Evolutionary conservation across 2,329 filamentous ascomycete genomes (phyloP).

Genomic region (Fusarium keratoplasticum): DNA sequence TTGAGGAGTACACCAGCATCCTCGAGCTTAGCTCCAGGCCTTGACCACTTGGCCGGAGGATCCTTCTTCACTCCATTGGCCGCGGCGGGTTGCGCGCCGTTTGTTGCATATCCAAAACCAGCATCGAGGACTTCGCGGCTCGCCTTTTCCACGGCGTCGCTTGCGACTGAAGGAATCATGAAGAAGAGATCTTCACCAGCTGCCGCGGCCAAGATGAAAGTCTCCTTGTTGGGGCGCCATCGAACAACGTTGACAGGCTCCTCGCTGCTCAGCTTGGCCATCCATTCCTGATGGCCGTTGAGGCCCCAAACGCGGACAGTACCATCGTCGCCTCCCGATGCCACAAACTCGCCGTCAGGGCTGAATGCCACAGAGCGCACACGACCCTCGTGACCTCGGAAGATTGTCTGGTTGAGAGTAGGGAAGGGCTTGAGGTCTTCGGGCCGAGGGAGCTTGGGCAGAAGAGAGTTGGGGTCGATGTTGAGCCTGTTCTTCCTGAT

Average conservation of each 20-base stretch:
- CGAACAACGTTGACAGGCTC: slow-evolving; percentile 86
- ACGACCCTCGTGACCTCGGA: slow-evolving; percentile 87
- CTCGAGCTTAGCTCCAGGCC: slow-evolving; percentile 79
- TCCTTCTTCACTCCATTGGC: slow-evolving; percentile 74
- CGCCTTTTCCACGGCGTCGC: slow-evolving; percentile 77
- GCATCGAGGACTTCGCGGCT: slow-evolving; percentile 83
- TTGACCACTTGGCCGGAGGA: slow-evolving; percentile 83
- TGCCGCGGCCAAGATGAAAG: slow-evolving; percentile 84
- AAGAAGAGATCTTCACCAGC: slow-evolving; percentile 88
- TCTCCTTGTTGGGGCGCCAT: slow-evolving; percentile 88
- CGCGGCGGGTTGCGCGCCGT: slow-evolving; percentile 66
- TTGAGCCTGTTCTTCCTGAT: slow-evolving; percentile 94
- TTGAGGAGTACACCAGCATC: slow-evolving; percentile 84
- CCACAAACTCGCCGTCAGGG: slow-evolving; percentile 85
- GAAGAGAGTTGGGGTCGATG: slow-evolving; percentile 91
- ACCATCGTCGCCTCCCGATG: slow-evolving; percentile 94
- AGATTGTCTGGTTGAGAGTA: slow-evolving; percentile 87
- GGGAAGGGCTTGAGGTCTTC: slow-evolving; percentile 96
- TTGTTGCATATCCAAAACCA: slow-evolving; percentile 93
- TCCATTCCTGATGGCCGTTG: slow-evolving; percentile 90
- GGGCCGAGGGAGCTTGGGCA: slow-evolving; percentile 92
- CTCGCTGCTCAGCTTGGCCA: slow-evolving; percentile 80
- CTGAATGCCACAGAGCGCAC: slow-evolving; percentile 89
- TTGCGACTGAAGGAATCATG: slow-evolving; percentile 79
- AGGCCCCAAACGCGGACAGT: slow-evolving; percentile 92